These are phyloP conservation scores for Lachnellula subtilissima DNA, from an alignment of 2,329 filamentous ascomycete genomes.

Conservation along the genomic window DNA sequence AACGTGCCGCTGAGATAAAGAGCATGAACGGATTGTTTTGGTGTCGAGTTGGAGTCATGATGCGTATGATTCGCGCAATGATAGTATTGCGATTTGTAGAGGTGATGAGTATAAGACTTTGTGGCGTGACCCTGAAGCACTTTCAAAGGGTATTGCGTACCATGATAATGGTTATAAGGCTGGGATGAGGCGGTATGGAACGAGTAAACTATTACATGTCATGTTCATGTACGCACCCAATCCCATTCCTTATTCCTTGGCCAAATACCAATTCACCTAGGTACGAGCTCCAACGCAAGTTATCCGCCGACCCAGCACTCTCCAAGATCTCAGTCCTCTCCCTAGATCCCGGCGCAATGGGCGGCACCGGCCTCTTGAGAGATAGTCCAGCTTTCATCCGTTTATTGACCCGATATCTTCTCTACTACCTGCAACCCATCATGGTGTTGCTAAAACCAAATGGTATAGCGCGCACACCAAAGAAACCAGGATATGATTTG, in stretches of 20 bases:
- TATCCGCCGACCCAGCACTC: constrained; percentile 12
- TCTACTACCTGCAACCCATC: constrained; percentile 20
- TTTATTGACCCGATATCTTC: constrained; percentile 21
- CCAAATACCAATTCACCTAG: background rate
- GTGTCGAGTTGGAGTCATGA: constrained; percentile 32
- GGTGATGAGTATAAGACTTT: constrained; percentile 2
- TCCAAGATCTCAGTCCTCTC: constrained; percentile 34
- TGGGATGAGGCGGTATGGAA: constrained; percentile 10
- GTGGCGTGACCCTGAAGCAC: background rate
- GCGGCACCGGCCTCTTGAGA: constrained; percentile 23
- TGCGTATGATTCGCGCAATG: constrained; percentile 16
- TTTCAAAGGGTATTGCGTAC: constrained; percentile 2
- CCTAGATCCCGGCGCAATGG: constrained; percentile 37
- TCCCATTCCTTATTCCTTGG: background rate
- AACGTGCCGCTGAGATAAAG: constrained; percentile 13
- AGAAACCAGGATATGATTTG: constrained; percentile 34
- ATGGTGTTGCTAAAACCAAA: constrained; percentile 30
- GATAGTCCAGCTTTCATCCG: constrained; percentile 16
- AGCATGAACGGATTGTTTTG: constrained; percentile 30
- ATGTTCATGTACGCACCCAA: constrained; percentile 7
- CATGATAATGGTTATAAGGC: constrained; percentile 7
- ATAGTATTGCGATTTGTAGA: constrained; percentile 11
- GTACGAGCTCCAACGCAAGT: constrained; percentile 10
- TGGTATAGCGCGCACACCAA: constrained; percentile 28
- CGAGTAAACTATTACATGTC: constrained; percentile 8